A percentile compares a stretch with the other conserved stretches of the same genome.
phyloP scores from a whole-genome alignment of 192 early-diverging fungal species.

The Diversispora eburnea region DNA sequence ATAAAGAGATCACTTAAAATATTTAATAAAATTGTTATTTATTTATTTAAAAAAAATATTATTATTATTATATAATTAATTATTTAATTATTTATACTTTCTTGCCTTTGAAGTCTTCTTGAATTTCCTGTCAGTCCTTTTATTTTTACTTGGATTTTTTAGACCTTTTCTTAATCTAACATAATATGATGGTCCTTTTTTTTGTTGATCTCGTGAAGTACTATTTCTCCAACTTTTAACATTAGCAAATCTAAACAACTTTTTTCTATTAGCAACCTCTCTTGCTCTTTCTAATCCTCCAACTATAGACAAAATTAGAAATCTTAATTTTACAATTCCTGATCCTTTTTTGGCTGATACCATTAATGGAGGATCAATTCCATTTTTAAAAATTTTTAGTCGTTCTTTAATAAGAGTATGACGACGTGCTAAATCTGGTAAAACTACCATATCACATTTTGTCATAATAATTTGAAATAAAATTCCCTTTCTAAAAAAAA shows the following conservation, averaged over 20 bases:
- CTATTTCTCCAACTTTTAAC: background rate
- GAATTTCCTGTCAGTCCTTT: no score
- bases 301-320: slow-evolving; percentile 59
- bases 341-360: slow-evolving; percentile 56
- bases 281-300: slow-evolving; percentile 30
- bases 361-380: slow-evolving; percentile 50
- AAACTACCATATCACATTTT: slow-evolving; percentile 68
- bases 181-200: no score
- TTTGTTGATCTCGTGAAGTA: no score
- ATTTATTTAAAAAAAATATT: no score
- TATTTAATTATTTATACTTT: no score
- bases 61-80: no score
- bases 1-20: no score
- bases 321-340: slow-evolving; percentile 68
- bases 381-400: slow-evolving; percentile 34
- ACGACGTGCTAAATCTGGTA: slow-evolving; percentile 59
- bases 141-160: no score
- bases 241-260: background rate
- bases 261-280: background rate
- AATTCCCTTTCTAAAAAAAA: slow-evolving; percentile 35
- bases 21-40: no score
- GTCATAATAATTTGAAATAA: slow-evolving; percentile 59
- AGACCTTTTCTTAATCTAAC: no score
- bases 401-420: slow-evolving; percentile 51
- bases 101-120: no score